These are phyloP conservation scores for Coleophoma crateriformis DNA, from an alignment of 2,329 filamentous ascomycete species.

Conservation along the genomic window DNA sequence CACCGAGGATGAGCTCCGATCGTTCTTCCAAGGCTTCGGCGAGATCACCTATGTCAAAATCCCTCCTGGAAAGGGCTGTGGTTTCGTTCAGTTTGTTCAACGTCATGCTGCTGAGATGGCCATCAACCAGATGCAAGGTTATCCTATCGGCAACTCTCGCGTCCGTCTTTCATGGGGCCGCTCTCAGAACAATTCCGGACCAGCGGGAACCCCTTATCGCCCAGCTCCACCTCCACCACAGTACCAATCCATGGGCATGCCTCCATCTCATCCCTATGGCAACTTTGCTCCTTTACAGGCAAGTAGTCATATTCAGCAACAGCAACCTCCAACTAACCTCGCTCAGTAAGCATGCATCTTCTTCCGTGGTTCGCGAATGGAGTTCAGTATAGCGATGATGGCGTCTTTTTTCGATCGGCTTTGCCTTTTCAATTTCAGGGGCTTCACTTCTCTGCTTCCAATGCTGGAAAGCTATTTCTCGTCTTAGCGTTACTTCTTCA, in stretches of 20 bases:
- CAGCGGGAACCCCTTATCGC: conserved; percentile 92
- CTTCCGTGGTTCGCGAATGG: conserved; percentile 26
- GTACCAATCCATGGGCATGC: conserved; percentile 56
- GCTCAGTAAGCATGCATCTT: conserved; percentile 27
- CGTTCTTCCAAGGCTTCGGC: conserved; percentile 99
- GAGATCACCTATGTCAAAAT: conserved; percentile 99
- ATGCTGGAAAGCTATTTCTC: conserved; percentile 30
- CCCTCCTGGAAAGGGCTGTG: conserved; percentile 96
- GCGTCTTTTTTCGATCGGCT: conserved; percentile 27
- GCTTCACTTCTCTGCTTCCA: conserved; percentile 28
- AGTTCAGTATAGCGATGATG: conserved; percentile 28
- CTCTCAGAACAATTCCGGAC: conserved; percentile 97
- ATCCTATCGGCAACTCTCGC: conserved; percentile 97
- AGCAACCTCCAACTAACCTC: conserved; percentile 6
- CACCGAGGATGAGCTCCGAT: conserved; percentile 98
- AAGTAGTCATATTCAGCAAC: conserved; percentile 5
- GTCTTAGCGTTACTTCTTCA: conserved; percentile 30
- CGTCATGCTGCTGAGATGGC: conserved; percentile 99
- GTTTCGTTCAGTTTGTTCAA: conserved; percentile 98
- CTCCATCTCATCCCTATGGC: conserved; percentile 26
- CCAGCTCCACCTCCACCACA: conserved; percentile 80
- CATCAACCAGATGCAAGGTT: conserved; percentile 99
- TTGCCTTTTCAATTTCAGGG: conserved; percentile 19
- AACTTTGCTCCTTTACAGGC: conserved; percentile 28
- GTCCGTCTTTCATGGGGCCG: conserved; percentile 97